Conservation (phyloP, 176 grass and related monocot species). For the Oryza glaberrima region DNA sequence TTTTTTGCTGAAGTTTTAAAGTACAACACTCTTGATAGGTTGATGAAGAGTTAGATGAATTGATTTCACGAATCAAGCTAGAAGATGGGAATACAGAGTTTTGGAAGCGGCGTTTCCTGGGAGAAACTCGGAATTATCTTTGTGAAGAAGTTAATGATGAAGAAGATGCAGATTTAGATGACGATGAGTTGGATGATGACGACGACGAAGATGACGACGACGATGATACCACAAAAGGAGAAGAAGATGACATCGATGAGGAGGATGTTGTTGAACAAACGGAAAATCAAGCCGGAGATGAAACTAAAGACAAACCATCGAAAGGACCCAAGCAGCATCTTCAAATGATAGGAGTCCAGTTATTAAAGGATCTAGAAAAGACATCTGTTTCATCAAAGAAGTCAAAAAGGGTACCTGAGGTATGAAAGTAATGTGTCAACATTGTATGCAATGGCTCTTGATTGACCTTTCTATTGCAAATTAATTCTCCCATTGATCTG, state of each 20-base stretch:
- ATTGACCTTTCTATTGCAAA: conserved; percentile 1
- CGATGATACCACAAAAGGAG: conserved; percentile 64
- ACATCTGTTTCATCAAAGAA: conserved; percentile 68
- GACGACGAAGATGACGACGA: conserved; percentile 47
- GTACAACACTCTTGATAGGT: conserved; percentile 58
- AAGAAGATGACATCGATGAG: conserved; percentile 88
- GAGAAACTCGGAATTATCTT: conserved; percentile 72
- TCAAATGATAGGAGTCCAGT: conserved; percentile 85
- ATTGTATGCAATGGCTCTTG: background rate
- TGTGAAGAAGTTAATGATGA: conserved; percentile 59
- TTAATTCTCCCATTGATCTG: conserved; percentile 16
- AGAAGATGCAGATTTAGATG: conserved; percentile 54
- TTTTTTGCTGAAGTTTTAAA: conserved; percentile 27
- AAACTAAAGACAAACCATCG: conserved; percentile 69
- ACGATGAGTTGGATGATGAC: conserved; percentile 50
- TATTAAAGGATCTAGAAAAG: conserved; percentile 85
- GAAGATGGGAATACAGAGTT: conserved; percentile 97
- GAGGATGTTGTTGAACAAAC: conserved; percentile 68
- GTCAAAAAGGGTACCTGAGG: conserved; percentile 54
- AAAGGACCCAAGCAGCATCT: conserved; percentile 70
- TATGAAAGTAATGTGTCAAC: conserved; percentile 37
- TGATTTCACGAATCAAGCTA: conserved; percentile 87
- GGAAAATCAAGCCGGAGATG: conserved; percentile 58
- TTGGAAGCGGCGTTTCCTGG: conserved; percentile 90
- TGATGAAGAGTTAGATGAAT: conserved; percentile 81